A percentile compares a stretch with the other conserved stretches of the same genome.
phyloP scores from a whole-genome alignment of 306 rosid species.

The Sophora flavescens region DNA sequence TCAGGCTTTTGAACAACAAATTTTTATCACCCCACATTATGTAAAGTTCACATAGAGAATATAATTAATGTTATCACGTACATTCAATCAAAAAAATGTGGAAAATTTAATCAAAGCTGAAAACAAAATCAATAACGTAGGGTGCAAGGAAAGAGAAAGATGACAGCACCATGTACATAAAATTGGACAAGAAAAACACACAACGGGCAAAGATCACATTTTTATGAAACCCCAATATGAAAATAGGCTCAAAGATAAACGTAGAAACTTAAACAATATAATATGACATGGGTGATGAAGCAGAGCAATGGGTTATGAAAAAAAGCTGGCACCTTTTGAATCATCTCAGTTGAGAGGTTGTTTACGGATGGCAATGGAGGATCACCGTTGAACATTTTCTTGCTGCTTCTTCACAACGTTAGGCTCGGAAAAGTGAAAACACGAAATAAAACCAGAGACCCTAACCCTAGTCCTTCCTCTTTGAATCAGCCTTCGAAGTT shows the following conservation, averaged over 20 bases:
- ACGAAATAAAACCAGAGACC: conserved; percentile 35
- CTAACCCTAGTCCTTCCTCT: conserved; percentile 45
- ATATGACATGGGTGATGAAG: conserved; percentile 1
- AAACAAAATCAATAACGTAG: conserved; percentile 46
- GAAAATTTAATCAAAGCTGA: neutral
- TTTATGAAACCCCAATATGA: neutral
- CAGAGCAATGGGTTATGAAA: conserved; percentile 12
- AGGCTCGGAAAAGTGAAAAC: neutral
- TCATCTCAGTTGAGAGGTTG: conserved; percentile 55
- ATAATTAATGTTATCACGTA: neutral
- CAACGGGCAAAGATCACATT: conserved; percentile 32
- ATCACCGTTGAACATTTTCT: conserved; percentile 53
- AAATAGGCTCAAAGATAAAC: neutral
- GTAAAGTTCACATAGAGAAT: neutral
- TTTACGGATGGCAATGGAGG: conserved; percentile 44
- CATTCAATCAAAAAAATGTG: neutral
- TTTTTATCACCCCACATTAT: neutral
- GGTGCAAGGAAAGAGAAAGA: conserved; percentile 51
- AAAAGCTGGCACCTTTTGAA: conserved; percentile 59
- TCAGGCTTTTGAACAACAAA: conserved; percentile 5
- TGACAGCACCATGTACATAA: conserved; percentile 13
- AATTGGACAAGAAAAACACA: neutral
- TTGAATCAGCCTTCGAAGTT: conserved; percentile 25
- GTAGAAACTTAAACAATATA: neutral
- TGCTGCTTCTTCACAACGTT: conserved; percentile 31